phyloP scores from a whole-genome alignment of 2,329 filamentous ascomycete species.

The Botrytis hyacinthi region DNA sequence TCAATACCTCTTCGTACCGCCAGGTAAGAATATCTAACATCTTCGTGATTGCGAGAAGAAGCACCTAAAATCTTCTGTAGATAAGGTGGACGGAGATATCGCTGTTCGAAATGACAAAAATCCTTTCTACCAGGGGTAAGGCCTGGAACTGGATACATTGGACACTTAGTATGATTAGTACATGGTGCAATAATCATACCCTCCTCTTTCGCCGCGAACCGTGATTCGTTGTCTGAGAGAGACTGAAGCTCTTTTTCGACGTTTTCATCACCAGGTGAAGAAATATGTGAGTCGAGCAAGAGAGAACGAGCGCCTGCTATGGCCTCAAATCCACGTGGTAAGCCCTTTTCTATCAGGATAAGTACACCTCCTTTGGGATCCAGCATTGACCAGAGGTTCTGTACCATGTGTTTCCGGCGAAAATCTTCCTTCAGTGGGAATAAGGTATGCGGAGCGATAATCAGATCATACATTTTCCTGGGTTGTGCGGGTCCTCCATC shows the following conservation, averaged over 20 bases:
- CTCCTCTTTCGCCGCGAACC: conserved; percentile 48
- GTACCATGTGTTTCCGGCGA: conserved; percentile 72
- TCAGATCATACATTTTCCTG: conserved; percentile 82
- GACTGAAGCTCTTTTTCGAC: conserved; percentile 40
- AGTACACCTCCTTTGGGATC: conserved; percentile 83
- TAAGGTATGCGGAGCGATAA: conserved; percentile 83
- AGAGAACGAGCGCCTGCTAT: conserved; percentile 80
- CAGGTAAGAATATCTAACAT: conserved; percentile 87
- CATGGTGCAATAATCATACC: conserved; percentile 73
- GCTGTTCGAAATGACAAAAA: conserved; percentile 86
- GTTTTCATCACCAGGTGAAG: conserved; percentile 53
- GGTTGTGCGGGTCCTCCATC: conserved; percentile 55
- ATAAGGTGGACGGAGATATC: conserved; percentile 80
- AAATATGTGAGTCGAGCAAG: conserved; percentile 72
- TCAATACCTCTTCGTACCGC: conserved; percentile 73
- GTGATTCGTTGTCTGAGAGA: conserved; percentile 26
- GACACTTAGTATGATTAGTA: conserved; percentile 84
- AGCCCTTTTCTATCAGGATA: conserved; percentile 84
- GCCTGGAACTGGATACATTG: conserved; percentile 78
- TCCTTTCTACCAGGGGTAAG: conserved; percentile 75
- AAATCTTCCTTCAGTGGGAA: conserved; percentile 74
- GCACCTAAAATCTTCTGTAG: conserved; percentile 73
- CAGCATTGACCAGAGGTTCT: conserved; percentile 87
- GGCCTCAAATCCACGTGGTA: conserved; percentile 88
- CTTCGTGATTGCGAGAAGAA: conserved; percentile 76